Evolutionary conservation across 2,329 filamentous ascomycete species (phyloP).

Genomic region (Grosmannia serpens): DNA sequence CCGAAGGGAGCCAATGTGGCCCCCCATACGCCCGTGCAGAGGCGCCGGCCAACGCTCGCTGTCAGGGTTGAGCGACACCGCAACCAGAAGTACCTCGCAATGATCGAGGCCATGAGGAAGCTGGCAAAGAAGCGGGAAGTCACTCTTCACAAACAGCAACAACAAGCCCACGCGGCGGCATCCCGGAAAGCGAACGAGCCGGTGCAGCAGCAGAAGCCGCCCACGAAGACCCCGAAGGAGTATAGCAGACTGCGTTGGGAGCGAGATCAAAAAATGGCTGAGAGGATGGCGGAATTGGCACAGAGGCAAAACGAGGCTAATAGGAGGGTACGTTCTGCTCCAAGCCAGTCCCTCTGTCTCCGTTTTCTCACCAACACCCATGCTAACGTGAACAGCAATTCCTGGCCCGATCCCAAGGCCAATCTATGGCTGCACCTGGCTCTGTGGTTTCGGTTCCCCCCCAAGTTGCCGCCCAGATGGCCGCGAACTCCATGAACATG

Average conservation of each 20-base stretch:
- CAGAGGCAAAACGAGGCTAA: slow-evolving; percentile 52
- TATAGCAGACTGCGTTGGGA: slow-evolving; percentile 86
- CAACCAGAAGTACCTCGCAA: slow-evolving; percentile 73
- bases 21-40: slow-evolving; percentile 35
- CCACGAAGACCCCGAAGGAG: slow-evolving; percentile 70
- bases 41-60: slow-evolving; percentile 64
- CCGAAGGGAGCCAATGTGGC: slow-evolving; percentile 20
- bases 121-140: slow-evolving; percentile 89
- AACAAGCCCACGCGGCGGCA: slow-evolving; percentile 62
- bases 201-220: slow-evolving; percentile 33
- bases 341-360: neutral
- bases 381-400: slow-evolving; percentile 12
- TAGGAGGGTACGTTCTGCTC: slow-evolving; percentile 34
- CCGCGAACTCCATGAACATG: slow-evolving; percentile 19
- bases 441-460: slow-evolving; percentile 22
- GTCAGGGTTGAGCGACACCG: slow-evolving; percentile 77
- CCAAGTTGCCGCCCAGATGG: slow-evolving; percentile 31
- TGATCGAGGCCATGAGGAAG: slow-evolving; percentile 93
- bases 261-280: slow-evolving; percentile 58
- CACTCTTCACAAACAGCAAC: slow-evolving; percentile 74
- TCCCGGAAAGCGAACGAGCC: slow-evolving; percentile 70
- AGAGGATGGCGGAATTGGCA: slow-evolving; percentile 44
- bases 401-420: slow-evolving; percentile 11
- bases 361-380: neutral
- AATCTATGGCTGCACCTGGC: slow-evolving; percentile 10